Conservation (phyloP, 2,329 filamentous ascomycete genomes). For the Fusarium proliferatum region DNA sequence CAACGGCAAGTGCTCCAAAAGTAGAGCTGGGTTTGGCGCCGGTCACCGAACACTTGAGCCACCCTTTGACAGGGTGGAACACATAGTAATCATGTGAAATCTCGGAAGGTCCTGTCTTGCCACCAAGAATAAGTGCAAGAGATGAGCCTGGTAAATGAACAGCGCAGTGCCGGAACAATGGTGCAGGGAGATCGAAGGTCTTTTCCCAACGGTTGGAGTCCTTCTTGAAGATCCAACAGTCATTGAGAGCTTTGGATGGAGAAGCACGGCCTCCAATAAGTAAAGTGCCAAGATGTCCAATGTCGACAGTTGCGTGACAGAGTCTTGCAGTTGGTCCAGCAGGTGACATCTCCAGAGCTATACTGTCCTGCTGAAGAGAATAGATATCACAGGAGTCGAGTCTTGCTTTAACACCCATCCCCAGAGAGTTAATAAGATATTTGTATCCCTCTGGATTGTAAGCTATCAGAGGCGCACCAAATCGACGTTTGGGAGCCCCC, state of each 20-base stretch:
- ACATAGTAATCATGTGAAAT: conserved; percentile 66
- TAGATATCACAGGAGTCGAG: conserved; percentile 65
- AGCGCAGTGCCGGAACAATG: conserved; percentile 80
- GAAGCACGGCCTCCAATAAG: conserved; percentile 84
- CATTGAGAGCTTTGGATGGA: conserved; percentile 73
- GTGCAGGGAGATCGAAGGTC: conserved; percentile 72
- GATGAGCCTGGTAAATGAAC: conserved; percentile 61
- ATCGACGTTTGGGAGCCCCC: conserved; percentile 61
- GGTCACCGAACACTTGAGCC: conserved; percentile 56
- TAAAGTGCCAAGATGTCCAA: conserved; percentile 69
- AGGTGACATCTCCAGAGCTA: conserved; percentile 43
- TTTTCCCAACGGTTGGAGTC: conserved; percentile 67
- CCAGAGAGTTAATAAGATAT: conserved; percentile 59
- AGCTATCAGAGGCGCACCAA: conserved; percentile 65
- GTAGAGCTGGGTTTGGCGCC: conserved; percentile 51
- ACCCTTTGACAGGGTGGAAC: conserved; percentile 61
- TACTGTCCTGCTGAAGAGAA: conserved; percentile 28
- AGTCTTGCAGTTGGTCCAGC: conserved; percentile 61
- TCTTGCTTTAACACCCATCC: conserved; percentile 57
- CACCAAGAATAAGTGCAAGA: conserved; percentile 70
- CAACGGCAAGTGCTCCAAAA: conserved; percentile 58
- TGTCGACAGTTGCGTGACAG: conserved; percentile 80
- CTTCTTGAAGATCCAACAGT: conserved; percentile 80
- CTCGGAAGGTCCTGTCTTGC: conserved; percentile 62
- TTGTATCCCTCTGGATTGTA: conserved; percentile 54